Percentiles rank a stretch among this genome's conserved stretches.
phyloP scores from a whole-genome alignment of 2,329 filamentous ascomycete species.

The Fusarium sublunatum region DNA sequence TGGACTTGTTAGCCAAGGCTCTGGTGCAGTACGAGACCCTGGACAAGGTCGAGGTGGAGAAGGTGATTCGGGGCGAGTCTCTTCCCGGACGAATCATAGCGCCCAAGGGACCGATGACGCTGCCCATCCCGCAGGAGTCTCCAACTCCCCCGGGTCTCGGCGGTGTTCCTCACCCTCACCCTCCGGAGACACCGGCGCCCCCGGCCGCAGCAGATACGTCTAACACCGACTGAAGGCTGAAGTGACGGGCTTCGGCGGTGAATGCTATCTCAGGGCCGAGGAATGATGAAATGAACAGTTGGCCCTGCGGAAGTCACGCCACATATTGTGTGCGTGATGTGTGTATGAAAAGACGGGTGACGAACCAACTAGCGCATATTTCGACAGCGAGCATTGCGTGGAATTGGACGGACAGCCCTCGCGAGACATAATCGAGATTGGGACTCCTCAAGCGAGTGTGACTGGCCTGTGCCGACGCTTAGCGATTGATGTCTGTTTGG shows the following conservation, averaged over 20 bases:
- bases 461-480: slow-evolving; percentile 21
- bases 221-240: slow-evolving; percentile 43
- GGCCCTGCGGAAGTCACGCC: slow-evolving; percentile 20
- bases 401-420: slow-evolving; percentile 25
- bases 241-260: not conserved
- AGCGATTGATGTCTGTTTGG: slow-evolving; percentile 24
- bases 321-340: slow-evolving; percentile 7
- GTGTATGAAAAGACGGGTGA: slow-evolving; percentile 27
- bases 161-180: slow-evolving; percentile 50
- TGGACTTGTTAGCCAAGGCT: slow-evolving; percentile 88
- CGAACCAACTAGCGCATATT: slow-evolving; percentile 29
- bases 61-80: slow-evolving; percentile 87
- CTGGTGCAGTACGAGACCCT: slow-evolving; percentile 95
- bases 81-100: slow-evolving; percentile 72
- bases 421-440: slow-evolving; percentile 22
- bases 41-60: slow-evolving; percentile 87
- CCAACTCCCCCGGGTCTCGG: slow-evolving; percentile 52
- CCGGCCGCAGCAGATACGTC: slow-evolving; percentile 49
- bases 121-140: slow-evolving; percentile 53
- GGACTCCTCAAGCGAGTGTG: slow-evolving; percentile 23
- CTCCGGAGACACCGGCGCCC: slow-evolving; percentile 51
- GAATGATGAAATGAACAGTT: slow-evolving; percentile 3
- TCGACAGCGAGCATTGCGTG: slow-evolving; percentile 35
- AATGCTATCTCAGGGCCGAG: slow-evolving; percentile 7
- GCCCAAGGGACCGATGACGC: slow-evolving; percentile 61